Percentiles rank a stretch among this genome's conserved stretches.
Evolutionary conservation across 305 asterid genomes (phyloP).

Genomic region (Stenogyne calaminthoides): DNA sequence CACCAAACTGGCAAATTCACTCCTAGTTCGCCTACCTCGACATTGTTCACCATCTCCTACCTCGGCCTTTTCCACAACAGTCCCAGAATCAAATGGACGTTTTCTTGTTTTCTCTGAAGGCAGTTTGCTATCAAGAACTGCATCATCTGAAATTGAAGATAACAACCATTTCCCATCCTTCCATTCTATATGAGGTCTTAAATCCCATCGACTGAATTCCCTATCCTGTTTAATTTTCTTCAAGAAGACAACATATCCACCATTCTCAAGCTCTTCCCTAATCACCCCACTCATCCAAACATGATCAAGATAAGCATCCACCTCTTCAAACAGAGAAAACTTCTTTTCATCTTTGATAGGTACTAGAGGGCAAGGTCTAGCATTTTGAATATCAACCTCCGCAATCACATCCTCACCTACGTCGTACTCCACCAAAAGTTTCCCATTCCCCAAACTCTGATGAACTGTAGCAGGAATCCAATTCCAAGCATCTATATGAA

Average conservation of each 20-base stretch:
- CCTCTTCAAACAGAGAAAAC: slow-evolving; percentile 53
- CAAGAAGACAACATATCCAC: slow-evolving; percentile 49
- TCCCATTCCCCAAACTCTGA: slow-evolving; percentile 38
- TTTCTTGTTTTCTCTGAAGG: slow-evolving; percentile 27
- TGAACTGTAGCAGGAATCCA: slow-evolving; percentile 62
- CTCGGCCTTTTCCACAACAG: slow-evolving; percentile 28
- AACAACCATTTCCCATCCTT: slow-evolving; percentile 63
- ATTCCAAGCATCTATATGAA: slow-evolving; percentile 54
- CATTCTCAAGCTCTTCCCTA: slow-evolving; percentile 50
- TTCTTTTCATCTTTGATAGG: slow-evolving; percentile 33
- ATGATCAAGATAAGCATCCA: slow-evolving; percentile 55
- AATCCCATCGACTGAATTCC: slow-evolving; percentile 41
- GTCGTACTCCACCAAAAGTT: slow-evolving; percentile 44
- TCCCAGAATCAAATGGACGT: slow-evolving; percentile 11
- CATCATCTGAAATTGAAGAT: not conserved
- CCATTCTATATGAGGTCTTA: slow-evolving; percentile 84
- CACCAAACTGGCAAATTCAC: slow-evolving; percentile 33
- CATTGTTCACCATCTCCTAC: slow-evolving; percentile 18
- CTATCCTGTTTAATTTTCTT: slow-evolving; percentile 39
- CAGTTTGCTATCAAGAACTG: not conserved
- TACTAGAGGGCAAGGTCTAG: slow-evolving; percentile 69
- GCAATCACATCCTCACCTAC: slow-evolving; percentile 15
- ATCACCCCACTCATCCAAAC: slow-evolving; percentile 76
- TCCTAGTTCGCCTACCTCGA: not conserved
- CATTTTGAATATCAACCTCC: slow-evolving; percentile 39